phyloP scores from a whole-genome alignment of 1,284 basidiomycete genomes.

The Ustilago bromivora region DNA sequence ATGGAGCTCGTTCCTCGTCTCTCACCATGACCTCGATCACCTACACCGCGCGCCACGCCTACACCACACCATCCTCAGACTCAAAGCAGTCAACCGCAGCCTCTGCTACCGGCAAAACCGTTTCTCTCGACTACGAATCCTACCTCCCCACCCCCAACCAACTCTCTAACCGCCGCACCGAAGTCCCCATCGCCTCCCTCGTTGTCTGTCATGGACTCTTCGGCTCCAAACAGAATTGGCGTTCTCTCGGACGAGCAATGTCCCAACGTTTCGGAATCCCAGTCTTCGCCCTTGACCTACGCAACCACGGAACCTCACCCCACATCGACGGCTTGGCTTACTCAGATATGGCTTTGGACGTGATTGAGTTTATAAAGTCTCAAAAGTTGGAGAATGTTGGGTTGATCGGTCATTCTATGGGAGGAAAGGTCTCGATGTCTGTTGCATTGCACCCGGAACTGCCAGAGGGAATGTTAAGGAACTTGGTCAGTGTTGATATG shows the following conservation, averaged over 20 bases:
- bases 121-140: slow-evolving; percentile 46
- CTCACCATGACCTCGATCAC: not conserved
- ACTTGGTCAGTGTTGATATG: slow-evolving; percentile 85
- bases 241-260: slow-evolving; percentile 78
- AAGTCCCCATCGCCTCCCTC: slow-evolving; percentile 55
- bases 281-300: slow-evolving; percentile 82
- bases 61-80: slow-evolving; percentile 38
- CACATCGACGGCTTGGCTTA: slow-evolving; percentile 80
- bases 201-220: slow-evolving; percentile 73
- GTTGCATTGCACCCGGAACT: slow-evolving; percentile 76
- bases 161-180: slow-evolving; percentile 11
- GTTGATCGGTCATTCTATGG: slow-evolving; percentile 88
- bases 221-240: slow-evolving; percentile 85
- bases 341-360: slow-evolving; percentile 77
- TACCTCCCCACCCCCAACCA: slow-evolving; percentile 33
- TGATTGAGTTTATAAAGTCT: slow-evolving; percentile 73
- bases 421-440: slow-evolving; percentile 87
- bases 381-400: slow-evolving; percentile 73
- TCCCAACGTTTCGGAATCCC: slow-evolving; percentile 75
- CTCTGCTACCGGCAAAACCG: slow-evolving; percentile 39
- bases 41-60: slow-evolving; percentile 7
- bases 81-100: slow-evolving; percentile 25
- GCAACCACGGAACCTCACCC: slow-evolving; percentile 85
- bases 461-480: slow-evolving; percentile 71
- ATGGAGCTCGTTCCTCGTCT: slow-evolving; percentile 9